phyloP scores from a whole-genome alignment of 129 eudicot genomes.

The Pulicaria dysenterica region DNA sequence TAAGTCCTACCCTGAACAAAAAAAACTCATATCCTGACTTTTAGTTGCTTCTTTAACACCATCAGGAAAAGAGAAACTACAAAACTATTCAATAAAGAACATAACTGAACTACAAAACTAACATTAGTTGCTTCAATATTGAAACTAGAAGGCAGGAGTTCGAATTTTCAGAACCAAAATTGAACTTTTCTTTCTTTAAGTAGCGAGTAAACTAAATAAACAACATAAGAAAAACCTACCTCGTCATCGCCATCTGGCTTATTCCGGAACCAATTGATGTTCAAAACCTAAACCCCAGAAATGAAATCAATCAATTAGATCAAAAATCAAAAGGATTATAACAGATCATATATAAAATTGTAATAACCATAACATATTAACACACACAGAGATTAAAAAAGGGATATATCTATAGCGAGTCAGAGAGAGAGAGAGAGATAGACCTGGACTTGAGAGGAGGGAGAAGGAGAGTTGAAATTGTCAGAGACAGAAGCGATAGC shows the following conservation, averaged over 20 bases:
- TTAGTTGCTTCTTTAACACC: too few species aligned
- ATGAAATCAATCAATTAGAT: conserved; percentile 10
- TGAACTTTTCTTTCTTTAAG: too few species aligned
- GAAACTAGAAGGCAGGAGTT: too few species aligned
- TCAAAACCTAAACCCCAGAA: conserved; percentile 60
- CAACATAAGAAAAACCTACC: conserved; percentile 38
- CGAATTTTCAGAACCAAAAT: not conserved
- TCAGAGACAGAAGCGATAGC: conserved; percentile 86
- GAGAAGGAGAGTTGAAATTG: conserved; percentile 73
- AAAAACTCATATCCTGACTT: too few species aligned
- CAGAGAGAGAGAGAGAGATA: not conserved
- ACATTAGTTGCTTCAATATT: too few species aligned
- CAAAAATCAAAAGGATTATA: not conserved
- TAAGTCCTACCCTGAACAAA: too few species aligned
- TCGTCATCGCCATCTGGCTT: conserved; percentile 85
- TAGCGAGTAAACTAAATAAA: not conserved
- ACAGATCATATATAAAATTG: too few species aligned
- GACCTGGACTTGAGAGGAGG: conserved; percentile 68
- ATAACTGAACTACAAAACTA: not conserved
- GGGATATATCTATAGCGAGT: too few species aligned
- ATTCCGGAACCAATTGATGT: conserved; percentile 79
- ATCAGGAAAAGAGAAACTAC: too few species aligned
- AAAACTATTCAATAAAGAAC: too few species aligned
- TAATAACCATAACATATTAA: too few species aligned
- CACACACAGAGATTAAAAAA: too few species aligned